Percentiles rank a stretch among this genome's conserved stretches.
These are phyloP conservation scores for Pseudopyricularia javanii DNA, from an alignment of 2,329 filamentous ascomycete species.

Conservation along the genomic window DNA sequence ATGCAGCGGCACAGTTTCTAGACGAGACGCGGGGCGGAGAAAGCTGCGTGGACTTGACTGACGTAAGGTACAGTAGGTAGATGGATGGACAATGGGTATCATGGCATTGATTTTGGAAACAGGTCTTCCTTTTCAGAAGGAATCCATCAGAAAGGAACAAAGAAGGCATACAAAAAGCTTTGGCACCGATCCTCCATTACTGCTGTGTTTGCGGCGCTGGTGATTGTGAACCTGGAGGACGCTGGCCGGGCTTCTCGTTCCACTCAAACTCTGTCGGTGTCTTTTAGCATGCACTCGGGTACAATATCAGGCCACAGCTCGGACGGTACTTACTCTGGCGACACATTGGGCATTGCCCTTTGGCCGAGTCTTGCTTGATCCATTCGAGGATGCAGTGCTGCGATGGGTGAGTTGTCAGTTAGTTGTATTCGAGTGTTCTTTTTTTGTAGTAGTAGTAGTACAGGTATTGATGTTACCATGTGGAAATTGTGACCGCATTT, in stretches of 20 bases:
- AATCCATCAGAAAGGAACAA: too few species aligned
- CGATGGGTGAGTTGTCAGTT: too few species aligned
- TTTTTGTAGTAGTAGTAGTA: too few species aligned
- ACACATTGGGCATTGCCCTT: slow-evolving; percentile 96
- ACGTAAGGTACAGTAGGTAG: too few species aligned
- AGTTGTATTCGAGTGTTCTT: too few species aligned
- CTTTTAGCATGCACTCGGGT: too few species aligned
- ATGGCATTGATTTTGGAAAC: too few species aligned
- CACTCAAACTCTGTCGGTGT: slow-evolving; percentile 18
- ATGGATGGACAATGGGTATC: too few species aligned
- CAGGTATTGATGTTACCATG: too few species aligned
- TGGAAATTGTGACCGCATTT: slow-evolving; percentile 98
- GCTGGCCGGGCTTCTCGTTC: slow-evolving; percentile 9
- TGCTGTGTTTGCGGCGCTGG: neutral
- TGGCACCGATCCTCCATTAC: neutral
- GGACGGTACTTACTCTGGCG: slow-evolving; percentile 59
- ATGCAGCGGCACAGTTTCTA: neutral
- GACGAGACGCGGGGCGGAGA: neutral
- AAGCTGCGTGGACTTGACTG: neutral
- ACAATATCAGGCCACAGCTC: too few species aligned
- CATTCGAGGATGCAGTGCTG: slow-evolving; percentile 93
- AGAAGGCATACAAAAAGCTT: too few species aligned
- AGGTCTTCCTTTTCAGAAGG: neutral
- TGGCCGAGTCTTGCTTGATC: slow-evolving; percentile 90
- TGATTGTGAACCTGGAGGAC: neutral